Percentiles rank a stretch among this genome's conserved stretches.
These are phyloP conservation scores for Hymenoscyphus occultus DNA, from an alignment of 2,329 filamentous ascomycete genomes.

Conservation along the genomic window DNA sequence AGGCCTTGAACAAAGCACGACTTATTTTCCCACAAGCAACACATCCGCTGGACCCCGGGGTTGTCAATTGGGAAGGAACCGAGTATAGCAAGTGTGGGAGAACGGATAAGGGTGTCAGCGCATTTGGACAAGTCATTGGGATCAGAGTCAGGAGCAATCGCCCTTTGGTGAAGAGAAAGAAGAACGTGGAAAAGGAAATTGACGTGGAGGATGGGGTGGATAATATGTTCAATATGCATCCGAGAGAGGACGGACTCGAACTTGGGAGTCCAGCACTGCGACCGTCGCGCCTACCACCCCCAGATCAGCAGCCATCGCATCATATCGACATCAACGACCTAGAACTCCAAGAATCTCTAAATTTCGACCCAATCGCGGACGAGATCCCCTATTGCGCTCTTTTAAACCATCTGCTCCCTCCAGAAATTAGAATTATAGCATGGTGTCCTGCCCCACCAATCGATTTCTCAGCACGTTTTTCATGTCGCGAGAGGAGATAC, in stretches of 20 bases:
- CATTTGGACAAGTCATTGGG: slow-evolving; percentile 92
- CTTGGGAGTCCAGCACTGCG: slow-evolving; percentile 28
- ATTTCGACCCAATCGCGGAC: slow-evolving; percentile 69
- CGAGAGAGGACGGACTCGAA: slow-evolving; percentile 29
- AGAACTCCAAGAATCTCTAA: slow-evolving; percentile 33
- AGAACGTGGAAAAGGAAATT: slow-evolving; percentile 16
- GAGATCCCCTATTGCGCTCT: slow-evolving; percentile 82
- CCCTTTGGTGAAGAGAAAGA: slow-evolving; percentile 48
- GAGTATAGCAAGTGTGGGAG: slow-evolving; percentile 95
- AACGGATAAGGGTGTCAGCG: slow-evolving; percentile 90
- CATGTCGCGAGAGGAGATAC: slow-evolving; percentile 86
- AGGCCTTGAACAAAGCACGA: slow-evolving; percentile 76
- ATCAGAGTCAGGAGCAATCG: slow-evolving; percentile 77
- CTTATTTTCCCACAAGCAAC: slow-evolving; percentile 67
- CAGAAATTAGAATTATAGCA: slow-evolving; percentile 85
- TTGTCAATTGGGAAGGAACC: slow-evolving; percentile 76
- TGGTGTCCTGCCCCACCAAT: slow-evolving; percentile 84
- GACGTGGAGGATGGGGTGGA: slow-evolving; percentile 13
- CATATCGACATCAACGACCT: slow-evolving; percentile 26
- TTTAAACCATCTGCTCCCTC: slow-evolving; percentile 82
- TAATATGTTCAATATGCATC: slow-evolving; percentile 27
- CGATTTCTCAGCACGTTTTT: slow-evolving; percentile 87
- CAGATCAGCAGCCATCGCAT: slow-evolving; percentile 20
- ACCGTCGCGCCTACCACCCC: slow-evolving; percentile 16
- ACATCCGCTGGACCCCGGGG: slow-evolving; percentile 44